phyloP scores from a whole-genome alignment of 257 asterid genomes.

The Rehmannia glutinosa region DNA sequence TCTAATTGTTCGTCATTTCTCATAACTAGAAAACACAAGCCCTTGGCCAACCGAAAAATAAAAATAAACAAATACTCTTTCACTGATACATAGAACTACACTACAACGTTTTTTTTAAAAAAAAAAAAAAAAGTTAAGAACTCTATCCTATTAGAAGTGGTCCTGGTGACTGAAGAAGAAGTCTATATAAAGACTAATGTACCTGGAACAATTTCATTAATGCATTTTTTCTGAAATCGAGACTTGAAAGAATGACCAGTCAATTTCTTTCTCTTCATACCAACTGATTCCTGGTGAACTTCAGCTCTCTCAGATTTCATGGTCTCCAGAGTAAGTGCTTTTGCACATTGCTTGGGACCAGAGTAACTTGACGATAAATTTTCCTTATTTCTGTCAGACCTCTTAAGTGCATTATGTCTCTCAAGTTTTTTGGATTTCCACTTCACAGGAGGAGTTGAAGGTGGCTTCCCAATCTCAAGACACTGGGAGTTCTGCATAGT shows the following conservation, averaged over 20 bases:
- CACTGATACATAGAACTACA: too few species aligned
- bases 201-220: constrained; percentile 23
- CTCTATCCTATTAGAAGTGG: too few species aligned
- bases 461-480: background rate
- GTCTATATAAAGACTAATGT: background rate
- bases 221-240: constrained; percentile 14
- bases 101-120: too few species aligned
- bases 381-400: background rate
- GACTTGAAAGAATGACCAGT: constrained; percentile 37
- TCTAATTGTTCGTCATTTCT: too few species aligned
- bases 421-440: constrained; percentile 14
- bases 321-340: background rate
- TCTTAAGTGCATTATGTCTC: constrained; percentile 17
- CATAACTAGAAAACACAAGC: too few species aligned
- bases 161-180: too few species aligned
- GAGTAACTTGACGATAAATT: background rate
- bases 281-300: constrained; percentile 23
- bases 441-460: background rate
- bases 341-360: background rate
- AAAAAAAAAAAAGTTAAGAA: too few species aligned
- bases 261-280: constrained; percentile 36
- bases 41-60: too few species aligned
- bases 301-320: constrained; percentile 31
- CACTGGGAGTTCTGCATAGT: constrained; percentile 26
- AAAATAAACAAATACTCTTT: too few species aligned